Evolutionary conservation across 1,139 yeast species (phyloP), one percentile per base, ranked within the genome.

Genomic region (Hyphopichia wangnamkhiaoensis): DNA sequence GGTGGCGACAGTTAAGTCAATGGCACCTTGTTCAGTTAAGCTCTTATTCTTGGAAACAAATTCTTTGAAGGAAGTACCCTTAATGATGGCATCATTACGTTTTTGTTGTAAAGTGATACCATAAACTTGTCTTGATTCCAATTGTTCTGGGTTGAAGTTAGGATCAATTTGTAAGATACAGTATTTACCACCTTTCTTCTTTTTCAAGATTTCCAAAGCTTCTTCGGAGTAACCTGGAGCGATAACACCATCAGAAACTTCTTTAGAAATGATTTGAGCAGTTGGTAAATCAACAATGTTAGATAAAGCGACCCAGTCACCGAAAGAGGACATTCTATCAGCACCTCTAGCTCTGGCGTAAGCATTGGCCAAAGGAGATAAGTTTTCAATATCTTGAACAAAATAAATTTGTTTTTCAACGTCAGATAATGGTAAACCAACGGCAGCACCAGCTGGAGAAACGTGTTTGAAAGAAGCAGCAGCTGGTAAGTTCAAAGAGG

Each of bases 321-420:
- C 98, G 61, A 93, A 93, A 13, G 96, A 88, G 12, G 98, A 90
- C 98, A 93, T 93, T 78, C 98, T 85, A 72, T 93, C 98, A 51
- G 98, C 98, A 65, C 98, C 98, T 71, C 98, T 86, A 40, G 98
- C 98, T 71, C 98, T 86, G 33, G 98, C 98, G 59, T 93, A 93
- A 44, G 98, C 98, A 60, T 87, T 87, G 48, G 98, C 98, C 61
- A 93, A 77, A 44, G 98, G 98, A 24, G 97, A 88, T 63, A 93
- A 76, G 76, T 90, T 87, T 69, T 89, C 96, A 59, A 93, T 89
- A 64, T 89, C 97, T 56, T 82, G 82, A 48, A 93, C 98, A 64
- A 93, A 93, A 76, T 93, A 93, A 47, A 93, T 80, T 69, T 91
- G 87, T 80, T 91, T 91, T 74, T 93, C 98, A 46, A 83, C 75